Evolutionary conservation across 148 eudicot species (phyloP).

Genomic region (Drosera capensis): DNA sequence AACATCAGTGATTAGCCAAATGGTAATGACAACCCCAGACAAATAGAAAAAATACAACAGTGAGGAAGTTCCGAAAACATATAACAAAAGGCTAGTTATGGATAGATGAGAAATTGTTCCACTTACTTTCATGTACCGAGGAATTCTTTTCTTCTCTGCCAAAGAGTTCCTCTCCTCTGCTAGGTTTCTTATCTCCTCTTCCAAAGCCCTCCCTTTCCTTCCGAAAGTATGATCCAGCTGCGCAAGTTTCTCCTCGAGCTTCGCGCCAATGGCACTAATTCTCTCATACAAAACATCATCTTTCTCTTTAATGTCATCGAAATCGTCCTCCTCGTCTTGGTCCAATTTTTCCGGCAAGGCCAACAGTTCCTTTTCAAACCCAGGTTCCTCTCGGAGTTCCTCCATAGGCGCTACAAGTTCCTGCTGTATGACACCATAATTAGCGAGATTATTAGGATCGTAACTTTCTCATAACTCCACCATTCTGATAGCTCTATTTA

Average conservation of each 20-base stretch:
- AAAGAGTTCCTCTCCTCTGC: constrained; percentile 84
- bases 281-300: constrained; percentile 64
- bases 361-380: constrained; percentile 33
- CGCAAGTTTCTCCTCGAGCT: constrained; percentile 69
- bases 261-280: constrained; percentile 57
- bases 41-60: too few species aligned
- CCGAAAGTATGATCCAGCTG: constrained; percentile 86
- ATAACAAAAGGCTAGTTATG: too few species aligned
- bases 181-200: constrained; percentile 84
- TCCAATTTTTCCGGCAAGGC: constrained; percentile 17
- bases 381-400: constrained; percentile 26
- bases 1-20: too few species aligned
- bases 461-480: constrained; percentile 62
- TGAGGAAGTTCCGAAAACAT: too few species aligned
- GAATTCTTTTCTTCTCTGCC: constrained; percentile 63
- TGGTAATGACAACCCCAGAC: too few species aligned
- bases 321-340: constrained; percentile 27
- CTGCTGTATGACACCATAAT: constrained; percentile 53
- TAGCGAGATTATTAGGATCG: constrained; percentile 65
- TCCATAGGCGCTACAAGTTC: constrained; percentile 27
- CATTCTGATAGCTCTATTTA: constrained; percentile 76
- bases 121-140: constrained; percentile 84
- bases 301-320: constrained; percentile 86
- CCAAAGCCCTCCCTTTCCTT: constrained; percentile 71
- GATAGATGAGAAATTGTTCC: constrained; percentile 1